Evolutionary conservation across 2,329 filamentous ascomycete genomes (phyloP).

Genomic region (Sporothrix luriei): DNA sequence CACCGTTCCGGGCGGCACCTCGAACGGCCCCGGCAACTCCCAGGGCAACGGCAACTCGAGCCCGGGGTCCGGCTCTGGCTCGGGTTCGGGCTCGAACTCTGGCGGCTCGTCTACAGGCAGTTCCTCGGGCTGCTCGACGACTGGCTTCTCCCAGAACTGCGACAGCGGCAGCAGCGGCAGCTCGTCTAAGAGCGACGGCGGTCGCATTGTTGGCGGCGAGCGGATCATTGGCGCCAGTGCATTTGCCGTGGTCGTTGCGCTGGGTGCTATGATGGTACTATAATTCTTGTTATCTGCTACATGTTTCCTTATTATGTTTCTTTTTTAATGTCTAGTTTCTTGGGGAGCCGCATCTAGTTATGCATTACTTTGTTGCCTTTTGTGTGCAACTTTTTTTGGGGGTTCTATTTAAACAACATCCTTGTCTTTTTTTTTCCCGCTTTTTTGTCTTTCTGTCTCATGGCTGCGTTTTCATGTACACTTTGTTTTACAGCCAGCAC

Average conservation of each 20-base stretch:
- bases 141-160: slow-evolving; percentile 50
- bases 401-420: background rate
- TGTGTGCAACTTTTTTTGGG: slow-evolving; percentile 6
- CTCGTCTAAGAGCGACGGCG: slow-evolving; percentile 42
- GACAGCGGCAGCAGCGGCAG: slow-evolving; percentile 36
- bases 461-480: background rate
- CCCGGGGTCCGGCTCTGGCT: slow-evolving; percentile 24
- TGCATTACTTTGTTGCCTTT: slow-evolving; percentile 1
- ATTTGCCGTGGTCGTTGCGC: slow-evolving; percentile 44
- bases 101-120: slow-evolving; percentile 10
- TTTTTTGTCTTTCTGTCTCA: background rate
- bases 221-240: slow-evolving; percentile 44
- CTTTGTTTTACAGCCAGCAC: background rate
- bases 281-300: slow-evolving; percentile 33
- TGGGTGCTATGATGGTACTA: slow-evolving; percentile 43
- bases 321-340: slow-evolving; percentile 24
- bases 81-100: slow-evolving; percentile 35
- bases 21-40: slow-evolving; percentile 37
- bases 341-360: background rate
- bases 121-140: slow-evolving; percentile 43
- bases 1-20: slow-evolving; percentile 42
- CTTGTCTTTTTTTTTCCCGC: background rate
- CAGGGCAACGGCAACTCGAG: slow-evolving; percentile 33
- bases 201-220: slow-evolving; percentile 37
- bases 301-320: background rate